Evolutionary conservation across 1,284 basidiomycete genomes (phyloP), one percentile per base, ranked within the genome.

Genomic region (Marasmius sp.): DNA sequence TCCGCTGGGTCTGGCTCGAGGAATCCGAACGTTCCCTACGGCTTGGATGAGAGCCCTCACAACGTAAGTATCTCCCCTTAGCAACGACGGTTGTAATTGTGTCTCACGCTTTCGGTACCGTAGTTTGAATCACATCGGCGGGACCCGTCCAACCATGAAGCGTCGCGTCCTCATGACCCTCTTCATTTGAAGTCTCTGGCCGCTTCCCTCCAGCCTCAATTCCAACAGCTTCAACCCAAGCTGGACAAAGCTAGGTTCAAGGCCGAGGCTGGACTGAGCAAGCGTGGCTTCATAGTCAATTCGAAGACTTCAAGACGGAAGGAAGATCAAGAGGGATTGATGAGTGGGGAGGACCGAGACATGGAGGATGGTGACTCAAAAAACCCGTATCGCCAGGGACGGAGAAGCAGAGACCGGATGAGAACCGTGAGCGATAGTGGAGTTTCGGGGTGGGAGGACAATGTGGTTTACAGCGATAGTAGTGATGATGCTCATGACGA

Each of bases 211-310:
- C 80, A 84, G 64, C 78, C 80, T 7, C 78, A 76, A 48, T 69
- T 83, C 33, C 78, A 81, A 58, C 70, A 74, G 45, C 69, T 78
- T 1, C 77, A 78, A 63, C 82, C 82, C 0, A 77, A 72, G 38
- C 64, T 85, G 6, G 83, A 85, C 38, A 81, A 79, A n/a, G 87
- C 85, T 39, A 73, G 85, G 63, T 90, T 83, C 72, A 89, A 89
- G 72, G 87, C 87, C 0, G 88, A 89, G 71, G 88, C 87, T 20
- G 88, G 87, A 20, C 68, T 89, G 45, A 84, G 78, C 62, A 75
- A 75, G 64, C 76, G 86, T 9, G 88, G 88, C 50, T 89, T 83
- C 71, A 70, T 62, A 49, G 67, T 27, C 66, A 68, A 57, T 66
- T 64, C 56, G 61, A 63, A 12, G 65, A 69, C 66, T 66, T 68